Conservation (phyloP, 805 yeast genomes). For the Lipomyces sp. region DNA sequence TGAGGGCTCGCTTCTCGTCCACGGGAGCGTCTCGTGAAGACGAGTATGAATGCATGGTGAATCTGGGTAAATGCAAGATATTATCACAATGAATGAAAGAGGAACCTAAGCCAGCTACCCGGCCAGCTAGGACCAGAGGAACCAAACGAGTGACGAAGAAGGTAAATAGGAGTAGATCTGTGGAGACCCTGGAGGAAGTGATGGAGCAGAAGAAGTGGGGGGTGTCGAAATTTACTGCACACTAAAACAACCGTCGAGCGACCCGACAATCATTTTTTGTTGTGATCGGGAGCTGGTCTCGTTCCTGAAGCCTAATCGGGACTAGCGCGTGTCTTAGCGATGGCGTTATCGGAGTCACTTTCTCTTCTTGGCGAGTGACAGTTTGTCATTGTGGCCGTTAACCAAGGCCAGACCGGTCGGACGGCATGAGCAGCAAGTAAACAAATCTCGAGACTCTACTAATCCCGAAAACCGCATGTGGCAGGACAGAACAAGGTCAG, state of each 20-base stretch:
- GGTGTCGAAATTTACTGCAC: too few species aligned
- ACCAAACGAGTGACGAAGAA: neutral
- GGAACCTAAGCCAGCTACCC: too few species aligned
- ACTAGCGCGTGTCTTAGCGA: neutral
- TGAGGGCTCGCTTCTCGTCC: constrained; percentile 31
- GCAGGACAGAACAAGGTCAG: too few species aligned
- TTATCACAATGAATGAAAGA: neutral
- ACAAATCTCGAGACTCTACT: too few species aligned
- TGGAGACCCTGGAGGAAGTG: neutral
- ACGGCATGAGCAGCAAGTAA: too few species aligned
- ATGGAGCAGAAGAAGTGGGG: neutral
- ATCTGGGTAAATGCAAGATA: neutral
- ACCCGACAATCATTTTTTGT: too few species aligned
- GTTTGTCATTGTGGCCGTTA: neutral
- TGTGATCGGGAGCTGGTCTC: too few species aligned
- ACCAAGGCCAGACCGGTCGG: neutral
- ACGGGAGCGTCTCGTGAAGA: constrained; percentile 14
- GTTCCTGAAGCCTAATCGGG: neutral
- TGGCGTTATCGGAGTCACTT: neutral
- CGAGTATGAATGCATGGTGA: neutral
- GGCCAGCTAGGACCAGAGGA: too few species aligned
- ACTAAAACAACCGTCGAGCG: neutral
- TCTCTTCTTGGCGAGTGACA: neutral
- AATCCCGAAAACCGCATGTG: neutral
- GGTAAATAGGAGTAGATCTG: neutral